Evolutionary conservation across 331 rosid genomes (phyloP).

Genomic region (Stylosanthes scabra): DNA sequence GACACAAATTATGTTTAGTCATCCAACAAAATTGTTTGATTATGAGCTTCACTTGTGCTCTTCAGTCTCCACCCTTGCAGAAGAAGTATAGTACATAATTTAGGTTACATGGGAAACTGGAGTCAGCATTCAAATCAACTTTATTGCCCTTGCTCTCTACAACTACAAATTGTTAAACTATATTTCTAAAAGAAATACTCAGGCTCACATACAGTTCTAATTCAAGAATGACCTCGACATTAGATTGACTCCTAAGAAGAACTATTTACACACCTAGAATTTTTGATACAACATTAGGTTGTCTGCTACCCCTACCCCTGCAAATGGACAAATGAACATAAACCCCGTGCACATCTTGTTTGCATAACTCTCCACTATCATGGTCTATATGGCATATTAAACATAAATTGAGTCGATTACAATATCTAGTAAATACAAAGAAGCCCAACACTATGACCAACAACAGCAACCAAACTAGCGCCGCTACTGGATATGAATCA

Average conservation of each 20-base stretch:
- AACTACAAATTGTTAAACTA: not conserved
- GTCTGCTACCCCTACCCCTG: conserved; percentile 62
- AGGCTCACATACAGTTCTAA: not conserved
- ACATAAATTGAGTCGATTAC: conserved; percentile 83
- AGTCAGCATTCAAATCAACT: conserved; percentile 33
- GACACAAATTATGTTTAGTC: conserved; percentile 8
- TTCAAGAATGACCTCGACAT: not conserved
- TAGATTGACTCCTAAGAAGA: not conserved
- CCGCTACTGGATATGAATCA: conserved; percentile 72
- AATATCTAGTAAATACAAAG: conserved; percentile 80
- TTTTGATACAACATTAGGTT: conserved; percentile 31
- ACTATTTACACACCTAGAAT: conserved; percentile 8
- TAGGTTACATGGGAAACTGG: conserved; percentile 26
- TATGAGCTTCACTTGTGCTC: conserved; percentile 15
- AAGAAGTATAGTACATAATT: conserved; percentile 25
- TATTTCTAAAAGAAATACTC: not conserved
- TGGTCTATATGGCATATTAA: conserved; percentile 87
- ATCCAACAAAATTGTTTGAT: conserved; percentile 13
- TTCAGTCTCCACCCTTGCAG: conserved; percentile 17
- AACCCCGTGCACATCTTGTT: conserved; percentile 50
- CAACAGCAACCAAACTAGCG: conserved; percentile 84
- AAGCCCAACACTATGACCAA: conserved; percentile 64
- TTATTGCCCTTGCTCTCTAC: conserved; percentile 22
- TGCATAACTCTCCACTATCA: conserved; percentile 91
- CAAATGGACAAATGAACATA: conserved; percentile 61